These are phyloP conservation scores for Ophidiomyces ophidiicola DNA, from an alignment of 2,329 filamentous ascomycete genomes.

Conservation along the genomic window DNA sequence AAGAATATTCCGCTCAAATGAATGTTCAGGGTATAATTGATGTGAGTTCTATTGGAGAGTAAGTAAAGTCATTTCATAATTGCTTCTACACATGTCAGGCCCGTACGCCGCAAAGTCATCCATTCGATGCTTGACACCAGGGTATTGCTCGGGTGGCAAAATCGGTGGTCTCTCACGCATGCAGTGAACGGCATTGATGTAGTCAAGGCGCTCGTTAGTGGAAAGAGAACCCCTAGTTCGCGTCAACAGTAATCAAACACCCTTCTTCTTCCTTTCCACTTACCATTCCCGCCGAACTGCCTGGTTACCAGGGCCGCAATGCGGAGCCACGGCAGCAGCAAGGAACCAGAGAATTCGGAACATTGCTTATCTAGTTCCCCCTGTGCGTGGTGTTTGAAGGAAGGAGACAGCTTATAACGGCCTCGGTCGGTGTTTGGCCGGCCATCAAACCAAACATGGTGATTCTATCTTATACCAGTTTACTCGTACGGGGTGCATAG, in stretches of 20 bases:
- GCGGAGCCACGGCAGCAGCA: no score
- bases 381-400: no score
- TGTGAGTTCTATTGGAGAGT: conserved; percentile 13
- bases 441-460: no score
- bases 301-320: no score
- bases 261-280: not conserved
- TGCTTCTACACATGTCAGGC: conserved; percentile 15
- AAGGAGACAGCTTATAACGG: no score
- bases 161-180: conserved; percentile 8
- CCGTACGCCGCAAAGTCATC: conserved; percentile 13
- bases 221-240: not conserved
- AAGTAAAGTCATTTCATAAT: no score
- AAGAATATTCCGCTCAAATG: conserved; percentile 16
- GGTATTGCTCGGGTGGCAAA: conserved; percentile 3
- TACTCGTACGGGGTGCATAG: no score
- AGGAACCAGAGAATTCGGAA: no score
- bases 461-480: no score
- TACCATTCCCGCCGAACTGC: conserved; percentile 4
- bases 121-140: conserved; percentile 13
- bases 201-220: not conserved
- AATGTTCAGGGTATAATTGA: not conserved
- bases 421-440: no score
- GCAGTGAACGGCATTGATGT: conserved; percentile 14
- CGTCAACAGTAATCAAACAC: no score
- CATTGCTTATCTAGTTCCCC: no score